Evolutionary conservation across 192 early-diverging fungal species (phyloP), one percentile per base, ranked within the genome.

Genomic region (Umbelopsis ramanniana): DNA sequence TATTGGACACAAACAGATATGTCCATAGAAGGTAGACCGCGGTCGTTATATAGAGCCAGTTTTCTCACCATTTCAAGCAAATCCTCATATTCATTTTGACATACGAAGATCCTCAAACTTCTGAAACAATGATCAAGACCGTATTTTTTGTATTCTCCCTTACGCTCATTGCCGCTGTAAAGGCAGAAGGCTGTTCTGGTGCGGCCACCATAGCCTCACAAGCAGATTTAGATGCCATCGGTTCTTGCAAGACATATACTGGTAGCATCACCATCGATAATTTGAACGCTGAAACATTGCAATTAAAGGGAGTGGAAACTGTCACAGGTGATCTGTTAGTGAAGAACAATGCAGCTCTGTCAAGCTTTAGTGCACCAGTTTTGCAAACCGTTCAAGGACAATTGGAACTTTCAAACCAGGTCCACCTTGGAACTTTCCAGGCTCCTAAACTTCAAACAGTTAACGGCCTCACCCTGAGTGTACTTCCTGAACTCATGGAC

Each of bases 251-350:
- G 3, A 40, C 26, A 3, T 81, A 69, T 33, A 68, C 21, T 26
- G 79, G 79, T 21, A 69, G 54, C 35, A 76, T 81, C n/a, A 71
- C 66, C 15, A 70, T 81, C 22, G 70, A 72, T 24, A 47, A 37
- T 15, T 38, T 47, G 17, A 24, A 50, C 15, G 46, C 12, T 5
- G 19, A 38, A 15, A 22, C 68, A 8, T 29, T 81, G 40, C 52
- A 22, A 15, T 17, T 81, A 37, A 46, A 71, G 17, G 75, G 75
- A 38, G 48, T 81, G 1, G 46, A 81, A 43, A 52, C 68, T 10
- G 29, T 81, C 2, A 63, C n/a, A 0, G 79, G 79, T 21, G 57
- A 77, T 37, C n/a, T 81, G 14, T 48, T 75, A 3, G 17, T 77
- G 46, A 19, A 22, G 15, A 46, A 54, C 22, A 77, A 74, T 55